phyloP scores from a whole-genome alignment of 2,329 filamentous ascomycete species.

The Dactylellina drechsleri region DNA sequence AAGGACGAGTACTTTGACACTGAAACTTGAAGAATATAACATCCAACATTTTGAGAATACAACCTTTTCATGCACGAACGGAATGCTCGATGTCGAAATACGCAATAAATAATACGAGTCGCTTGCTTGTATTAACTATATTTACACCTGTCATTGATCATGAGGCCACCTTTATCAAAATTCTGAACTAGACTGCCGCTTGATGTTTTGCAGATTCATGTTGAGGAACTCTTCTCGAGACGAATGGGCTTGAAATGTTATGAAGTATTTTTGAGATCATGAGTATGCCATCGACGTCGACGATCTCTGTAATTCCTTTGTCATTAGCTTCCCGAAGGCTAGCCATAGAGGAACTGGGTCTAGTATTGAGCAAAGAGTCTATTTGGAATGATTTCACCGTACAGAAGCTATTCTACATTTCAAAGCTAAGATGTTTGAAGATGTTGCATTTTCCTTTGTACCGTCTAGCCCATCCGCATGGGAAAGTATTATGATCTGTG shows the following conservation, averaged over 20 bases:
- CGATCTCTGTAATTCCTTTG: background rate
- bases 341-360: no score
- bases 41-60: slow-evolving; percentile 9
- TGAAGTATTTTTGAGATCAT: slow-evolving; percentile 2
- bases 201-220: background rate
- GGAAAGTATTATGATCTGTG: no score
- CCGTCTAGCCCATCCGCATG: no score
- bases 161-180: slow-evolving; percentile 14
- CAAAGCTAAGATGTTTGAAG: no score
- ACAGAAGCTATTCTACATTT: no score
- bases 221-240: slow-evolving; percentile 1
- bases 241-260: background rate
- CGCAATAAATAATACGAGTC: slow-evolving; percentile 4
- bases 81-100: slow-evolving; percentile 28
- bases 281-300: background rate
- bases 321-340: no score
- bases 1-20: background rate
- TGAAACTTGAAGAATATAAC: slow-evolving; percentile 17
- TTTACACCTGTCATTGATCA: slow-evolving; percentile 45
- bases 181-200: background rate
- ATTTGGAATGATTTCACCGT: no score
- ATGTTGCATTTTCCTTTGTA: background rate
- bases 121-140: slow-evolving; percentile 9
- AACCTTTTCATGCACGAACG: slow-evolving; percentile 31
- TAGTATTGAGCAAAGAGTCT: no score